Evolutionary conservation across 371 early-diverging fungal genomes (phyloP), one percentile per base, ranked within the genome.

Genomic region (Mortierella sp.): DNA sequence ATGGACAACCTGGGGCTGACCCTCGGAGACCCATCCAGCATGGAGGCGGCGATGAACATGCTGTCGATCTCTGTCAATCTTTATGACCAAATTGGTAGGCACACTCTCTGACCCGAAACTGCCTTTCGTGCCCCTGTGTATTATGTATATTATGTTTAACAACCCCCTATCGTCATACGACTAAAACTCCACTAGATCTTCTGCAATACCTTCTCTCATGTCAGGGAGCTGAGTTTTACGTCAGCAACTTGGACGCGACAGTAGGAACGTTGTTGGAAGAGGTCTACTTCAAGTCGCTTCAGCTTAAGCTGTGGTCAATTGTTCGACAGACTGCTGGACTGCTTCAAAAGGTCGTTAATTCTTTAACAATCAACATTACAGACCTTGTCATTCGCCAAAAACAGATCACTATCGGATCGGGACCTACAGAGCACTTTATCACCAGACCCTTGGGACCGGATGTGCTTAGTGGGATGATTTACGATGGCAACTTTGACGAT

Each of bases 301-400:
- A 84, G 46, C 73, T 90, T 44, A 89, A 89, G 61, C 84, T 90
- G 32, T 95, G 95, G 95, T 85, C 86, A n/a, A 86, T 94, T 53
- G 93, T 92, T 17, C 89, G 96, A 32, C 92, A 93, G 66, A 86
- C 91, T 0, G 93, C 95, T 27, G 94, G 94, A n/a, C 70, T 94
- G 11, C 80, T 94, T 30, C 80, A 80, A 47, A 95, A 95, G 73
- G 81, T 86, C 15, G 93, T 93, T 50, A 85, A 87, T 37, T 87
- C 88, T 0, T 82, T 95, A 30, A 91, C 94, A 2, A 89, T 90
- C 76, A 93, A 93, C 73, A 84, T 95, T 48, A 87, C 93, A 5
- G 96, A 95, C 64, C 76, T 95, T 27, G 83, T 94, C 37, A 89
- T 94, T 61, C 89, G 92, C 4, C 90, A 92, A 50, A 93, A 92